Percentiles rank a stretch among this genome's conserved stretches.
These are phyloP conservation scores for Cutaneotrichosporon curvatum DNA, from an alignment of 1,284 basidiomycete species.

Conservation along the genomic window DNA sequence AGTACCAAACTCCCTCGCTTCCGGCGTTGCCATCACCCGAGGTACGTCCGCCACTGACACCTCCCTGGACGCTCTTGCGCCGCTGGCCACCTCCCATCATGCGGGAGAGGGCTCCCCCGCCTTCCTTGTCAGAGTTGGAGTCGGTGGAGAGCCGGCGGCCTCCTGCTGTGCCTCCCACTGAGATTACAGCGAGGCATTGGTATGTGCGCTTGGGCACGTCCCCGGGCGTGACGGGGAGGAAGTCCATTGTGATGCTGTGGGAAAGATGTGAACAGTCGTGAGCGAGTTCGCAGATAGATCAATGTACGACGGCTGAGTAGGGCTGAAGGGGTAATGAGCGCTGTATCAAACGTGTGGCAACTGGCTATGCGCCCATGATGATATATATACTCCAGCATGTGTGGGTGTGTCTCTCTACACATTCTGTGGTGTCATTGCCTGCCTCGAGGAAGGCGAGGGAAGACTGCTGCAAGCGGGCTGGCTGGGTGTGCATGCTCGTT, in stretches of 20 bases:
- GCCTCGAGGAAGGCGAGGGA: too few relatives aligned
- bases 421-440: too few relatives aligned
- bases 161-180: conserved; percentile 13
- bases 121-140: conserved; percentile 15
- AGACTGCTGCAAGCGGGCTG: too few relatives aligned
- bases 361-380: too few relatives aligned
- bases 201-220: conserved; percentile 30
- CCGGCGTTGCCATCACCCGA: too few relatives aligned
- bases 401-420: too few relatives aligned
- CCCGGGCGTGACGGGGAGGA: conserved; percentile 16
- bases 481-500: too few relatives aligned
- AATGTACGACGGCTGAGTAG: background rate
- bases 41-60: background rate
- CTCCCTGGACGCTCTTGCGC: conserved; percentile 17
- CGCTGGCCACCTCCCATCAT: conserved; percentile 28
- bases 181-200: conserved; percentile 37
- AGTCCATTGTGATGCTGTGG: conserved; percentile 33
- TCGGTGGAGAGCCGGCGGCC: conserved; percentile 26
- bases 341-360: too few relatives aligned
- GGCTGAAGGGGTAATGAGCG: background rate
- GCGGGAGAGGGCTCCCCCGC: conserved; percentile 22
- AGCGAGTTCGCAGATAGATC: background rate
- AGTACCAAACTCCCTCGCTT: conserved; percentile 36
- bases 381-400: too few relatives aligned
- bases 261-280: background rate